Evolutionary conservation across 192 early-diverging fungal species (phyloP).

Genomic region (Funneliformis geosporum): DNA sequence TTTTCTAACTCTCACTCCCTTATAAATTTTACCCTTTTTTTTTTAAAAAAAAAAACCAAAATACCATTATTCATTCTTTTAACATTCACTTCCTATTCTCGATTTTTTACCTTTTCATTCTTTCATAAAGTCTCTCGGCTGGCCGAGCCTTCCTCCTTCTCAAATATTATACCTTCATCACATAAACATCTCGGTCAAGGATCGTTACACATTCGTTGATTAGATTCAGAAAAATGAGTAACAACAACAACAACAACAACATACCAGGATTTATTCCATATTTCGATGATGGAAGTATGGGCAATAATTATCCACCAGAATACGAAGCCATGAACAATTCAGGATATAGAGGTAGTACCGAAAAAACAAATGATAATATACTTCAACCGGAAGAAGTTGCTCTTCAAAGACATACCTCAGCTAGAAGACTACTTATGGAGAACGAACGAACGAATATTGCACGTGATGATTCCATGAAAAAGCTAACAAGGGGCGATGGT

Average conservation of each 20-base stretch:
- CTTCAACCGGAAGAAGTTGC: slow-evolving; percentile 5
- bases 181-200: neutral
- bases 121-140: slow-evolving; percentile 4
- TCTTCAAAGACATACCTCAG: neutral
- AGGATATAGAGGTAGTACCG: neutral
- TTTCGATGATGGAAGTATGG: neutral
- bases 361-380: neutral
- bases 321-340: neutral
- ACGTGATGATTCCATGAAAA: slow-evolving; percentile 2
- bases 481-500: slow-evolving; percentile 7
- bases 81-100: neutral
- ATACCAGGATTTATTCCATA: slow-evolving; percentile 18
- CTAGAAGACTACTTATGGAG: neutral
- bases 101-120: neutral
- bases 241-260: neutral
- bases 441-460: neutral
- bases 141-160: slow-evolving; percentile 8
- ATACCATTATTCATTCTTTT: too few species aligned
- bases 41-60: too few species aligned
- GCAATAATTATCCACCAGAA: neutral
- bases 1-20: too few species aligned
- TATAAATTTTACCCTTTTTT: too few species aligned
- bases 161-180: neutral
- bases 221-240: neutral
- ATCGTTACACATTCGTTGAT: too few species aligned